Conservation (phyloP, 257 asterid species). For the Solanum appendiculatum region DNA sequence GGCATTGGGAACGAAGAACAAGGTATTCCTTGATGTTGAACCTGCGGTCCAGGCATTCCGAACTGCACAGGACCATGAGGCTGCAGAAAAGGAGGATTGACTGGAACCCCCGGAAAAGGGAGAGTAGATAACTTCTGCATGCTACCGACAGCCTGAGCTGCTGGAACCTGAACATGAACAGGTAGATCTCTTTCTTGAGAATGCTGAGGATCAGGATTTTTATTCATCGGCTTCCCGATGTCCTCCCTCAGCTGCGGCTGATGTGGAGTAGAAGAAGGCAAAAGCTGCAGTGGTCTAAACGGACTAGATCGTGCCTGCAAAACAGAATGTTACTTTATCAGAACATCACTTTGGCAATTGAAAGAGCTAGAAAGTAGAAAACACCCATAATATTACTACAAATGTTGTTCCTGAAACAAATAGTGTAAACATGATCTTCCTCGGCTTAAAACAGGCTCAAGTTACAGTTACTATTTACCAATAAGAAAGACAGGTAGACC, state of each 20-base stretch:
- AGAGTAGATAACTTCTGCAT: constrained; percentile 1
- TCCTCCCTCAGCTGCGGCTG: constrained; percentile 7
- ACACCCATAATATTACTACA: background rate
- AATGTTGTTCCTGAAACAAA: background rate
- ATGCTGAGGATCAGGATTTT: background rate
- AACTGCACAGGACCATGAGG: background rate
- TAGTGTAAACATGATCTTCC: background rate
- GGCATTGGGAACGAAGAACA: constrained; percentile 6
- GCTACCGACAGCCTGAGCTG: background rate
- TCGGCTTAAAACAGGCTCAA: background rate
- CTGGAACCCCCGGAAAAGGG: constrained; percentile 2
- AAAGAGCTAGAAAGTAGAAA: background rate
- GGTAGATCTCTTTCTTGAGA: constrained; percentile 4
- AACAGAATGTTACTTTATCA: background rate
- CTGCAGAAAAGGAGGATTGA: constrained; percentile 9
- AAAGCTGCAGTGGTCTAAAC: background rate
- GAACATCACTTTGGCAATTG: background rate
- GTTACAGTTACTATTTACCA: background rate
- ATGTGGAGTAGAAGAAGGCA: background rate
- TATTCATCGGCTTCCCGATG: background rate
- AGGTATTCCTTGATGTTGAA: constrained; percentile 6
- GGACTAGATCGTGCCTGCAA: constrained; percentile 1
- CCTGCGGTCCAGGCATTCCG: constrained; percentile 1
- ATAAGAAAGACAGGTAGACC: background rate
- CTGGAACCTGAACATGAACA: background rate